Base-by-base conservation (phyloP, 2,329 filamentous ascomycete species). In the Cladophialophora carrionii region DNA sequence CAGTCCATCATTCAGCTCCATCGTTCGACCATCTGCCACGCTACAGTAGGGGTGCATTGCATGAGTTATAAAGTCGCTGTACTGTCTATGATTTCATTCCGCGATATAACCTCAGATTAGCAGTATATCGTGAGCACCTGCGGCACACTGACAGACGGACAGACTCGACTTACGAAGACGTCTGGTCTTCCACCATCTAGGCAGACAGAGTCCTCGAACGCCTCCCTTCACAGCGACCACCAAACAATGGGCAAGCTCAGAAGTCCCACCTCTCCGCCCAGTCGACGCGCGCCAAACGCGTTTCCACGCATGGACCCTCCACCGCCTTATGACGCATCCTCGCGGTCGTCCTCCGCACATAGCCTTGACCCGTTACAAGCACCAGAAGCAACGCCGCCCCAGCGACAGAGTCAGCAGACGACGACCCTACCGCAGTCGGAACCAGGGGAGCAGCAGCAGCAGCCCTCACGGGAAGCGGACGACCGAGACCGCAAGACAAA, bases 271-370 rank as follows among this genome's bases (percentile, higher is more conserved):
- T 55, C 61, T 46, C 62, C 64, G 8, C 48, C 64, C 6, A 58
- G 48, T 14, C 55, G 55, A 29, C 31, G 56, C 14, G 34, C 56
- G 20, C 7, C 67, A 32, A 24, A 62, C 31, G 62, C 41, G 14
- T 65, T 69, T 49, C 67, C 67, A 12, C 67, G 67, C 37, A 69
- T 69, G 67, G 67, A 69, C 10, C 67, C 67, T 48, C 67, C 67
- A 20, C 67, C 67, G 29, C 67, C 67, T n/a, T 69, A 69, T 43
- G 67, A 69, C 57, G 67, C 59, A 34, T 65, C 62, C 22, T 67
- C 64, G n/a, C 64, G 64, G n/a, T 67, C 67, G n/a, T 63, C 62
- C 26, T 69, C 67, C 4, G 64, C 64, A 1, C 64, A 67, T 43
- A 69, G 67, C 41, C 43, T 63, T 29, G 67, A 69, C 59, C 58